A percentile compares a stretch with the other conserved stretches of the same genome.
phyloP scores from a whole-genome alignment of 1,284 basidiomycete species.

The Pseudozyma sp. region DNA sequence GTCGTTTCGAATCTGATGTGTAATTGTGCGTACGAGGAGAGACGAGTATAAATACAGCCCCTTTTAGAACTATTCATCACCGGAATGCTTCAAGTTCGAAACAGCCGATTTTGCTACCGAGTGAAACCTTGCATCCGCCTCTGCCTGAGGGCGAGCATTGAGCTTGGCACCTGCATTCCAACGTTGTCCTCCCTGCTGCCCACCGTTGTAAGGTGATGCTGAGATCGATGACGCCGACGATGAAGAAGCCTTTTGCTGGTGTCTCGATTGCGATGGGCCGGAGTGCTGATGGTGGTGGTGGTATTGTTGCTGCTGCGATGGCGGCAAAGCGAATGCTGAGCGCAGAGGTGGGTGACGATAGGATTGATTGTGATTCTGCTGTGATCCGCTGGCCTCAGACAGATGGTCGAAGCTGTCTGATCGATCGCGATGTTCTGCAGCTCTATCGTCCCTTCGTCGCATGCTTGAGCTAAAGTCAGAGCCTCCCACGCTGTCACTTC shows the following conservation, averaged over 20 bases:
- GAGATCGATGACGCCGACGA: slow-evolving; percentile 24
- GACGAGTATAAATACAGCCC: too few species aligned
- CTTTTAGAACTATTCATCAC: slow-evolving; percentile 11
- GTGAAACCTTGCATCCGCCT: slow-evolving; percentile 10
- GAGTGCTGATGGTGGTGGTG: neutral
- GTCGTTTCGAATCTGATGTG: too few species aligned
- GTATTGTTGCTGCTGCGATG: too few species aligned
- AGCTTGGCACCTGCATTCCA: slow-evolving; percentile 4
- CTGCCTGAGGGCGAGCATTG: neutral
- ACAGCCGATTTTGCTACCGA: slow-evolving; percentile 19
- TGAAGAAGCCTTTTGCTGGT: slow-evolving; percentile 23
- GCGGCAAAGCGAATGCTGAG: too few species aligned
- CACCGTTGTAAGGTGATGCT: slow-evolving; percentile 13
- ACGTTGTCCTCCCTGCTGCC: neutral
- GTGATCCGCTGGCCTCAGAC: slow-evolving; percentile 27
- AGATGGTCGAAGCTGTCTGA: slow-evolving; percentile 28
- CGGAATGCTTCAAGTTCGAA: slow-evolving; percentile 18
- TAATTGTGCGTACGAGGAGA: too few species aligned
- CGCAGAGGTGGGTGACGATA: too few species aligned
- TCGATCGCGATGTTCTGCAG: slow-evolving; percentile 12
- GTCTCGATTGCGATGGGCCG: slow-evolving; percentile 1
- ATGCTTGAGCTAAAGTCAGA: neutral
- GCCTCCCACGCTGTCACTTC: neutral
- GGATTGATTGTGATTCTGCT: slow-evolving; percentile 7
- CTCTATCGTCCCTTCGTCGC: slow-evolving; percentile 4